Evolutionary conservation across 228 moss, liverwort and hornwort species (phyloP), one percentile per base, ranked within the genome.

Genomic region (Sphagnum fallax): DNA sequence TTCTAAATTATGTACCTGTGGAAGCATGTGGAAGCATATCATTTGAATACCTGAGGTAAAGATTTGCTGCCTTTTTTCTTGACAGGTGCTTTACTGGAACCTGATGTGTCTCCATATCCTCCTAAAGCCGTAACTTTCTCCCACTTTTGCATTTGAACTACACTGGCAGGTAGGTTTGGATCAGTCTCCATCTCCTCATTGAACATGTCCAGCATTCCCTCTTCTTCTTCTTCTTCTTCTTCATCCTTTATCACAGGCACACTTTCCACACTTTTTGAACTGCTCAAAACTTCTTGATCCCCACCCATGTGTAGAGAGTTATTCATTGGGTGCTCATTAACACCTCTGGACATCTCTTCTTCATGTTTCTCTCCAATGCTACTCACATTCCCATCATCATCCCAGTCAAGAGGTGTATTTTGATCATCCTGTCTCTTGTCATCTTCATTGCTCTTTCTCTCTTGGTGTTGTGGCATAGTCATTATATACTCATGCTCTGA

Each of bases 121-220:
- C 88, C 92, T 89, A 85, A 91, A 13, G 98, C 82, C 64, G 87
- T 77, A 49, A 92, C 51, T 72, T 89, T 89, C 50, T 80, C 89
- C 65, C 79, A 75, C 70, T 90, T 92, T 51, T 94, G 91, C 8
- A 94, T 71, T 65, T 81, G 86, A 67, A 92, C 73, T 52, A 98
- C 90, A 68, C 80, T 90, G 64, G 83, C 85, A 57, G 98, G 93
- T 76, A 98, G 70, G 51, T 72, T 57, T 76, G 88, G 90, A 67
- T 84, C 94, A 72, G 72, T 67, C 5, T 76, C 66, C 67, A 75
- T 79, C 64, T 92, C 91, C 67, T 98, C 98, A 74, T 94, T 92
- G 79, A 94, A 98, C 83, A 98, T 87, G 48, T 84, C 83, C 4
- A 89, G 75, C 66, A 98, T 82, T 6, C 88, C 86, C 64, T 78